Evolutionary conservation across 2,329 filamentous ascomycete species (phyloP).

Genomic region (Arthrobotrys megalospora): DNA sequence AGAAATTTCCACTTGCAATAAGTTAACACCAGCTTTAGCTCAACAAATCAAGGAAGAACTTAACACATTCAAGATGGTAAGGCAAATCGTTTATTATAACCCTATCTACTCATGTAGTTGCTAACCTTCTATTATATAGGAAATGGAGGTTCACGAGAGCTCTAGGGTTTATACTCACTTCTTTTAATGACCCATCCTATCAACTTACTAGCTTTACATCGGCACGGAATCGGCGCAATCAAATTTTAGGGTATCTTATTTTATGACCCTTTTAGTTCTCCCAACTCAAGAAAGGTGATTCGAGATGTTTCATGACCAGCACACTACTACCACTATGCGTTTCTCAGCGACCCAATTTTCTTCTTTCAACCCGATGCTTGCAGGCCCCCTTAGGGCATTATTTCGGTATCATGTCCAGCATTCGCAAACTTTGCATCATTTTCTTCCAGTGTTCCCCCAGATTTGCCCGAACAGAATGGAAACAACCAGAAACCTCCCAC

Average conservation of each 20-base stretch:
- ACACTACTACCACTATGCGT: conserved; percentile 47
- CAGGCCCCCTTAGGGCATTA: conserved; percentile 27
- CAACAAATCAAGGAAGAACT: conserved; percentile 99
- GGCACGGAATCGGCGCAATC: conserved; percentile 62
- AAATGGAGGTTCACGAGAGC: conserved; percentile 99
- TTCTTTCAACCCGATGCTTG: conserved; percentile 26
- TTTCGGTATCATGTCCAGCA: conserved; percentile 44
- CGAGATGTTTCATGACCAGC: conserved; percentile 59
- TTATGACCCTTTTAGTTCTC: conserved; percentile 56
- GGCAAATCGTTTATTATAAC: conserved; percentile 65
- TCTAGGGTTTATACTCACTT: conserved; percentile 99
- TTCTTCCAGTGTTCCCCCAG: neutral
- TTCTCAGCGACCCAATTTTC: conserved; percentile 53
- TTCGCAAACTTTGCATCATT: conserved; percentile 27
- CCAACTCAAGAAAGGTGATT: conserved; percentile 39
- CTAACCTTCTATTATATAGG: conserved; percentile 71
- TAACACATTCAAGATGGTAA: conserved; percentile 99
- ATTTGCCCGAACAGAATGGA: conserved; percentile 18
- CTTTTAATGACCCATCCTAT: conserved; percentile 78
- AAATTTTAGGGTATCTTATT: conserved; percentile 61
- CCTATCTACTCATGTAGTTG: neutral
- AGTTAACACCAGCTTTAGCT: conserved; percentile 93
- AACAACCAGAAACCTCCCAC: conserved; percentile 1
- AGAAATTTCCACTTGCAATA: conserved; percentile 97
- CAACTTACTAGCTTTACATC: conserved; percentile 60